A percentile compares a stretch with the other conserved stretches of the same genome.
Conservation (phyloP, 805 yeast species). For the Wickerhamomyces chaumierensis region DNA sequence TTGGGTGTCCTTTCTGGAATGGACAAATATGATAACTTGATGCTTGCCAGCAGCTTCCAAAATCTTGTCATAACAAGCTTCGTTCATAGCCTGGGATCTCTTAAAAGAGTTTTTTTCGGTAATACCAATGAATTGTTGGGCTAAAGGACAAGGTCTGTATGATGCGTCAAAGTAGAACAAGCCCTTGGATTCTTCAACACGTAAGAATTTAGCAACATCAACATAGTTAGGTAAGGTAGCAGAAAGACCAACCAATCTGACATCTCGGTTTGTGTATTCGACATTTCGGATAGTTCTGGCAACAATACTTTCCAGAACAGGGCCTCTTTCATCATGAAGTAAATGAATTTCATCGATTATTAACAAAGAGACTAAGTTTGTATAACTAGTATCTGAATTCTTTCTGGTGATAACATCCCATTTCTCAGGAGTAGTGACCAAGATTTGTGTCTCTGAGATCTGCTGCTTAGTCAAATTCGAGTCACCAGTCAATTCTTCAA, state of each 20-base stretch:
- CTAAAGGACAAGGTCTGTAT: slow-evolving; percentile 86
- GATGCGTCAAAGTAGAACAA: slow-evolving; percentile 74
- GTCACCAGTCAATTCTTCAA: slow-evolving; percentile 88
- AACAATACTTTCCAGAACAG: slow-evolving; percentile 82
- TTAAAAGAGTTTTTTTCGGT: slow-evolving; percentile 76
- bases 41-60: slow-evolving; percentile 53
- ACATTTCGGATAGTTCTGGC: slow-evolving; percentile 51
- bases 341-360: slow-evolving; percentile 91
- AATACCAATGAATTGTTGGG: slow-evolving; percentile 80
- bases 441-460: slow-evolving; percentile 63
- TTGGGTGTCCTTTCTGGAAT: slow-evolving; percentile 84
- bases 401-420: slow-evolving; percentile 96
- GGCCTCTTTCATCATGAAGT: slow-evolving; percentile 90
- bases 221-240: slow-evolving; percentile 86
- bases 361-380: slow-evolving; percentile 52
- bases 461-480: slow-evolving; percentile 66
- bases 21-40: slow-evolving; percentile 86
- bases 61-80: slow-evolving; percentile 77
- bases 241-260: slow-evolving; percentile 75
- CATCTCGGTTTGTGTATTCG: slow-evolving; percentile 33
- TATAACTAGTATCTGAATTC: slow-evolving; percentile 51
- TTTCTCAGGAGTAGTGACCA: slow-evolving; percentile 93
- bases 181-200: slow-evolving; percentile 49
- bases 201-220: slow-evolving; percentile 76
- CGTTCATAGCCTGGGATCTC: slow-evolving; percentile 73